Evolutionary conservation across 495 filamentous ascomycete species (phyloP).

Genomic region (Baudoinia panamericana): DNA sequence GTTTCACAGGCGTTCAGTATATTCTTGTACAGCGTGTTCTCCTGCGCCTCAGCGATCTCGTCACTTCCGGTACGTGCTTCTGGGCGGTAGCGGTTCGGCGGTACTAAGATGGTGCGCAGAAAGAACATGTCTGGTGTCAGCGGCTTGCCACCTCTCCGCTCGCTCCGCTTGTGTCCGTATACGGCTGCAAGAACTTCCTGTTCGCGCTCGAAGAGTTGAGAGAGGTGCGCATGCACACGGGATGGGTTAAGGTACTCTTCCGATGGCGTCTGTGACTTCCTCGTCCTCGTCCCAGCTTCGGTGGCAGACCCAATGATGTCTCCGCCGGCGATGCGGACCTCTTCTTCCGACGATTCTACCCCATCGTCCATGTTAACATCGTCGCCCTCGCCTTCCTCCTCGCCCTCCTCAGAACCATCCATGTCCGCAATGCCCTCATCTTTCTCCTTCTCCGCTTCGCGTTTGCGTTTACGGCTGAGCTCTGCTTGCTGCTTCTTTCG

Average conservation of each 20-base stretch:
- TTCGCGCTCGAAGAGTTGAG: conserved; percentile 75
- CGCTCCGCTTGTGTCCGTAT: conserved; percentile 56
- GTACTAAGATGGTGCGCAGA: conserved; percentile 67
- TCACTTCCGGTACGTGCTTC: conserved; percentile 67
- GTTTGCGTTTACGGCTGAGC: conserved; percentile 16
- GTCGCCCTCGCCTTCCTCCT: conserved; percentile 32
- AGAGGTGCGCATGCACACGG: conserved; percentile 63
- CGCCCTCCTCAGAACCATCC: conserved; percentile 34
- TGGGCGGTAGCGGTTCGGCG: conserved; percentile 85
- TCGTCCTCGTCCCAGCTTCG: conserved; percentile 24
- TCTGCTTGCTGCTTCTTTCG: conserved; percentile 18
- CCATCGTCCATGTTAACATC: conserved; percentile 35
- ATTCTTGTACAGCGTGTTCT: conserved; percentile 71
- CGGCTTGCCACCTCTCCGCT: conserved; percentile 31
- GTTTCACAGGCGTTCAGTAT: conserved; percentile 58
- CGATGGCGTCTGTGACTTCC: conserved; percentile 21
- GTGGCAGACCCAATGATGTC: conserved; percentile 16
- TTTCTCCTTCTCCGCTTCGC: conserved; percentile 43
- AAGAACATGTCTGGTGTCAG: conserved; percentile 86
- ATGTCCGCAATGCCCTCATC: conserved; percentile 66
- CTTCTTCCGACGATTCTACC: conserved; percentile 37
- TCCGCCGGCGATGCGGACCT: conserved; percentile 29
- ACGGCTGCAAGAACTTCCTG: conserved; percentile 65
- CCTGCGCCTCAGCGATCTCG: conserved; percentile 66
- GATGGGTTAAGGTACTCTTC: conserved; percentile 58